These are phyloP conservation scores for Arthrobotrys conoides DNA, from an alignment of 2,329 filamentous ascomycete genomes.

Conservation along the genomic window DNA sequence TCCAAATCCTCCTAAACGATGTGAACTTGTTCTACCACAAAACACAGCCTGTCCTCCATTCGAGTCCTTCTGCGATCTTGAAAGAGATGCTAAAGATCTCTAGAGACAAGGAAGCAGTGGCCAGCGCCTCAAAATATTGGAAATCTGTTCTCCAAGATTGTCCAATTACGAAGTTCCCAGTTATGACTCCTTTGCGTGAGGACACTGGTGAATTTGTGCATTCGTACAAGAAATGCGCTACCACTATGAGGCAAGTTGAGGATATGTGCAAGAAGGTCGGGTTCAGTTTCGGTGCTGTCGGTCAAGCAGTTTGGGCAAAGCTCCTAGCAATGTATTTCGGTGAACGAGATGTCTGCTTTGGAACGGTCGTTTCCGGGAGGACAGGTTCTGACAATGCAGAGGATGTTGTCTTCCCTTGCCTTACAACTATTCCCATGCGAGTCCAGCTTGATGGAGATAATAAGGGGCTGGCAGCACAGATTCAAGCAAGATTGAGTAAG, in stretches of 20 bases:
- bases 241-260: constrained; percentile 62
- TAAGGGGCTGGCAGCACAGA: constrained; percentile 72
- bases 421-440: constrained; percentile 83
- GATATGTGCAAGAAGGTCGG: constrained; percentile 71
- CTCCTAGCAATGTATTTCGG: constrained; percentile 83
- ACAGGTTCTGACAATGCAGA: constrained; percentile 73
- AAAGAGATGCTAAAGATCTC: constrained; percentile 55
- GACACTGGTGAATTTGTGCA: constrained; percentile 34
- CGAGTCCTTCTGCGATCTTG: constrained; percentile 37
- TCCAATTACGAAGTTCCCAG: constrained; percentile 50
- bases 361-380: constrained; percentile 81
- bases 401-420: constrained; percentile 79
- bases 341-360: constrained; percentile 81
- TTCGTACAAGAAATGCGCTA: constrained; percentile 49
- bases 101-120: constrained; percentile 35
- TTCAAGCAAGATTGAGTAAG: constrained; percentile 77
- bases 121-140: constrained; percentile 43
- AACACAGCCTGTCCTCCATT: constrained; percentile 37
- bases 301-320: constrained; percentile 83
- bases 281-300: constrained; percentile 81
- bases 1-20: constrained; percentile 76
- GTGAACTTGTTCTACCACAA: constrained; percentile 66
- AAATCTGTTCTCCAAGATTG: constrained; percentile 43
- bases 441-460: constrained; percentile 73
- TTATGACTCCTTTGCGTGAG: constrained; percentile 49